Base-by-base conservation (phyloP, 1,284 basidiomycete genomes). In the Vanrija sp. region DNA sequence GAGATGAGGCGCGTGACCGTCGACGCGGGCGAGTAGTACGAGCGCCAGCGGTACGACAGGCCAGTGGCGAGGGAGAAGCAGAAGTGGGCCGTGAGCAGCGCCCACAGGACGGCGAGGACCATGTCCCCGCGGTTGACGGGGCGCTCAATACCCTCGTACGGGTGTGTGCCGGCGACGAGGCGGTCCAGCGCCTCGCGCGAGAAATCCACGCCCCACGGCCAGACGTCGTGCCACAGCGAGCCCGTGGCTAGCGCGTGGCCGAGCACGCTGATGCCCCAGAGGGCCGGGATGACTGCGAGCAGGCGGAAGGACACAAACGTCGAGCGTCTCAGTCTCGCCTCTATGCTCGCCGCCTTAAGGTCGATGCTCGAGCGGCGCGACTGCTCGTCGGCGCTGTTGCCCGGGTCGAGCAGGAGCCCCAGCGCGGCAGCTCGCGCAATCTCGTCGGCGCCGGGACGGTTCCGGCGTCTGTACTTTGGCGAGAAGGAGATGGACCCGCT, bases 61-160 rank as follows among this genome's bases (percentile, higher is more conserved):
- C 75, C 75, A 1, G 76, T 76, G 1, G 77, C 76, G 35, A 78
- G 66, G 25, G 60, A 60, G 61, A 76, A 77, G 53, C 75, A 78
- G 51, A 75, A 75, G 42, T 75, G 70, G 16, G 71, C 76, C 0
- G 77, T 77, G 31, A 69, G 59, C 19, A 70, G 47, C n/a, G 75
- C 69, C 72, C 72, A 74, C 19, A 65, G 64, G 16, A 71, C 68
- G 9, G 63, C 61, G 5, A 74, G 48, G 3, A 67, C n/a, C 60
- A 72, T 66, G 47, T 74, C 72, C 9, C 66, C 65, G 18, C 69
- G 61, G 24, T 55, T 31, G 4, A 62, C 61, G 3, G 47, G 48
- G 2, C 53, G 53, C 65, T 64, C 63, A 4, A 51, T 53, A 16
- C 68, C 70, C 45, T 65, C 61, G 37, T 55, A 47, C 10, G 43